Conservation (phyloP, 73 alveolate genomes). For the Symbiodinium pilosum region DNA sequence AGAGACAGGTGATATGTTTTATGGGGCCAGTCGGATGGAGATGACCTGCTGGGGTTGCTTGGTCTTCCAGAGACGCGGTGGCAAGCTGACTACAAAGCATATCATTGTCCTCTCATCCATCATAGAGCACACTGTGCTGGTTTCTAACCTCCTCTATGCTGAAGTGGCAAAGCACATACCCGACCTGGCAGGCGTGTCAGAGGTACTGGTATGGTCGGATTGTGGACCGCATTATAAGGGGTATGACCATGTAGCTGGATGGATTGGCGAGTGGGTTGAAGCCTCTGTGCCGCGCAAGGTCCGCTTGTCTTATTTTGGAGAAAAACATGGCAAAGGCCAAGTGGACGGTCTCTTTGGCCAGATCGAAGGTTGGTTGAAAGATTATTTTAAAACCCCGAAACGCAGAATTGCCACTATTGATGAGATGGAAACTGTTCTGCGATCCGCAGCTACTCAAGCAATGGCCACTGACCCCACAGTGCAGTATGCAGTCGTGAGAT, state of each 20-base stretch:
- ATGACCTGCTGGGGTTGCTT: slow-evolving; percentile 68
- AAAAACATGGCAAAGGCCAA: slow-evolving; percentile 62
- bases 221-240: slow-evolving; percentile 71
- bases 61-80: neutral
- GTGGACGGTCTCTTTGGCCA: slow-evolving; percentile 49
- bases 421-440: slow-evolving; percentile 30
- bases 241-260: slow-evolving; percentile 45
- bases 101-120: slow-evolving; percentile 40
- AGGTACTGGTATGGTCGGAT: slow-evolving; percentile 28
- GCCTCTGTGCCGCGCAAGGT: neutral
- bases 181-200: neutral
- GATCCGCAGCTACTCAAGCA: neutral
- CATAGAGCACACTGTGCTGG: slow-evolving; percentile 49
- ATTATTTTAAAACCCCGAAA: neutral
- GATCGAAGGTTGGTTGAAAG: slow-evolving; percentile 32
- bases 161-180: slow-evolving; percentile 47
- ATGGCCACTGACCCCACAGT: neutral
- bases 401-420: slow-evolving; percentile 34
- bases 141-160: slow-evolving; percentile 31
- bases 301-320: slow-evolving; percentile 28
- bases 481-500: neutral
- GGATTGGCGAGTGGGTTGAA: slow-evolving; percentile 51
- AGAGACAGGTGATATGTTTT: slow-evolving; percentile 46
- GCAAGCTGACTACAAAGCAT: slow-evolving; percentile 3
- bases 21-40: slow-evolving; percentile 59